Evolutionary conservation across 1,284 basidiomycete genomes (phyloP), one percentile per base, ranked within the genome.

Genomic region (Tilletia caries): DNA sequence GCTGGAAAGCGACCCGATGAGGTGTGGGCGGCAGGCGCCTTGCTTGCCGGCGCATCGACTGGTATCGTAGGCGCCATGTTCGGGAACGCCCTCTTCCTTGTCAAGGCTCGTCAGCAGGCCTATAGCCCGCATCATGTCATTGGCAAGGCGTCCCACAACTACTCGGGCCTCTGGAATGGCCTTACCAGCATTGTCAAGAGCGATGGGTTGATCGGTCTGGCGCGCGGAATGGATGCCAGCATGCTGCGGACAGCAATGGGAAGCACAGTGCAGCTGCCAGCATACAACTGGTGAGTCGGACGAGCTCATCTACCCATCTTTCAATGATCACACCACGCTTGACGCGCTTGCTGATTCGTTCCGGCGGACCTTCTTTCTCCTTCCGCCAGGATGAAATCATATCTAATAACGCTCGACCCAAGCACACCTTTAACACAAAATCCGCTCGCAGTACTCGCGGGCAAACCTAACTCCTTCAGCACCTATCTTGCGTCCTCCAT

Each of bases 71-170:
- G 95, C 82, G 94, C 94, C 0, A 88, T 90, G 46, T 85, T 96
- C 43, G 95, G 95, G 64, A 98, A 95, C 79, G 95, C 96, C 0
- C 86, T 98, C 20, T 98, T 96, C 86, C 86, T 98, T 66, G 89
- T 98, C 82, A 98, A 98, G 86, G 95, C 95, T 6, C 89, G 95
- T 62, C 95, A 98, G 90, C 95, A 98, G 86, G 91, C 91, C 29
- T 76, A 86, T 79, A 65, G 70, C 62, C 65, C 93, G 0, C 92
- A 94, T 23, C 88, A 89, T 41, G 87, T 96, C n/a, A 95, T 95
- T 18, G 92, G 97, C 70, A 95, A 94, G 68, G 88, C 93, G 18
- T 94, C 97, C 80, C 94, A 95, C 84, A 85, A 92, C 80, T 98
- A 98, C 86, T 91, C 89, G 76, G 90, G 85, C 78, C 91, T 91